phyloP scores from a whole-genome alignment of 176 grass and related monocot genomes.

The Hsuehochloa calcarea region DNA sequence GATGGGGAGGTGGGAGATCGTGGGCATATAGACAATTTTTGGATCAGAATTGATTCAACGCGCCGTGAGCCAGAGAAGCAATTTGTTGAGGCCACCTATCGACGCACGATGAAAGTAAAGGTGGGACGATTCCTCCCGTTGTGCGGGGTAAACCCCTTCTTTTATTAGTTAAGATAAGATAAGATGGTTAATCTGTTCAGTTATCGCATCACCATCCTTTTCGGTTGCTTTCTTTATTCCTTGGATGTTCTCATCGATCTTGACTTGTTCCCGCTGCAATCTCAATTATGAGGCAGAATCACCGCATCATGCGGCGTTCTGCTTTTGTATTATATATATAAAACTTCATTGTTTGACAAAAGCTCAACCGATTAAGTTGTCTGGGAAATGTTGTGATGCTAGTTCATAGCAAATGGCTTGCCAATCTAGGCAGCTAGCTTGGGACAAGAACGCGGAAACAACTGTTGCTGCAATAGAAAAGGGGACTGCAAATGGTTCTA shows the following conservation, averaged over 20 bases:
- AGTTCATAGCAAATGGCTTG: not conserved
- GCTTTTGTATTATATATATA: not conserved
- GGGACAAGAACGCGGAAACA: slow-evolving; percentile 38
- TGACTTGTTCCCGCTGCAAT: slow-evolving; percentile 33
- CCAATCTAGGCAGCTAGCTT: not conserved
- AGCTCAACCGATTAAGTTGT: slow-evolving; percentile 19
- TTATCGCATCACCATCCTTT: slow-evolving; percentile 31
- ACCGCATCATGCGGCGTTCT: slow-evolving; percentile 1
- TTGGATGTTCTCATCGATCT: slow-evolving; percentile 16
- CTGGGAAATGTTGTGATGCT: not conserved
- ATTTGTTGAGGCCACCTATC: no score
- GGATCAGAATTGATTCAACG: no score
- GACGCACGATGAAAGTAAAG: no score
- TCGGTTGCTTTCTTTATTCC: slow-evolving; percentile 32
- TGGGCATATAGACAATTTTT: no score
- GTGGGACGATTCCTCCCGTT: no score
- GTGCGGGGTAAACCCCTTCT: no score
- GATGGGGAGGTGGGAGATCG: no score
- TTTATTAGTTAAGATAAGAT: no score
- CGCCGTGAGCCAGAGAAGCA: no score
- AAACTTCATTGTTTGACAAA: slow-evolving; percentile 36
- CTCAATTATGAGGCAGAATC: slow-evolving; percentile 35
- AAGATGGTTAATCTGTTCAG: not conserved
- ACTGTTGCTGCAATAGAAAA: slow-evolving; percentile 33
- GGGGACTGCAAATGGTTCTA: slow-evolving; percentile 3